These are phyloP conservation scores for Cupressus sempervirens DNA, from an alignment of 75 land plant genomes.

Conservation along the genomic window DNA sequence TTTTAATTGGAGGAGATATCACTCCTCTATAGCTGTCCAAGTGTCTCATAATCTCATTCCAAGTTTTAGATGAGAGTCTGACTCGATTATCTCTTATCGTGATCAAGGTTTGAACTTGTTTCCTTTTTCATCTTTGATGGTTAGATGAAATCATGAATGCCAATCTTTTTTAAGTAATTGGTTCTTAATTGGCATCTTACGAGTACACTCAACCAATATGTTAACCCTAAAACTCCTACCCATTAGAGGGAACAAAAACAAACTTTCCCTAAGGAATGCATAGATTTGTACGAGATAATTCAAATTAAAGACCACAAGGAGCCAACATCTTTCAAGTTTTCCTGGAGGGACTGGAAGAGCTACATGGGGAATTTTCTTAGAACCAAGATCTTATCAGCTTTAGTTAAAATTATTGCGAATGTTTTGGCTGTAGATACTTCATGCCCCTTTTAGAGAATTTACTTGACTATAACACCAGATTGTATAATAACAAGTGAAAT, in stretches of 20 bases:
- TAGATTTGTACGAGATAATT: background rate
- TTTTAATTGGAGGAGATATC: too few species aligned
- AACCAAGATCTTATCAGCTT: background rate
- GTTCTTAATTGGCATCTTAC: background rate
- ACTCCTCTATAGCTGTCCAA: too few species aligned
- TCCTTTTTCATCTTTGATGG: background rate
- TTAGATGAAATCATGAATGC: background rate
- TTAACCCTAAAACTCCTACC: background rate
- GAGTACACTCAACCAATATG: background rate
- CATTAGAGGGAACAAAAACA: background rate
- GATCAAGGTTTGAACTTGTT: background rate
- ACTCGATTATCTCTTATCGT: background rate
- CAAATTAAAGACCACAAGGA: background rate
- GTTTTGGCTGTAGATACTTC: background rate
- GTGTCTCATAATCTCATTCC: background rate
- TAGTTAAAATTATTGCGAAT: background rate
- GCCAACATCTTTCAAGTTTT: background rate
- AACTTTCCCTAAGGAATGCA: background rate
- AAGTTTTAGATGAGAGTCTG: background rate
- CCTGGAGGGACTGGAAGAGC: background rate
- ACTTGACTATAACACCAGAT: background rate
- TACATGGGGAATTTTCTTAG: background rate
- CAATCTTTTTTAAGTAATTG: too few species aligned
- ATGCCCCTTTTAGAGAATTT: background rate
- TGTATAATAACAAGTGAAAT: background rate